phyloP scores from a whole-genome alignment of 345 rosid species.

The Cardamine resedifolia region DNA sequence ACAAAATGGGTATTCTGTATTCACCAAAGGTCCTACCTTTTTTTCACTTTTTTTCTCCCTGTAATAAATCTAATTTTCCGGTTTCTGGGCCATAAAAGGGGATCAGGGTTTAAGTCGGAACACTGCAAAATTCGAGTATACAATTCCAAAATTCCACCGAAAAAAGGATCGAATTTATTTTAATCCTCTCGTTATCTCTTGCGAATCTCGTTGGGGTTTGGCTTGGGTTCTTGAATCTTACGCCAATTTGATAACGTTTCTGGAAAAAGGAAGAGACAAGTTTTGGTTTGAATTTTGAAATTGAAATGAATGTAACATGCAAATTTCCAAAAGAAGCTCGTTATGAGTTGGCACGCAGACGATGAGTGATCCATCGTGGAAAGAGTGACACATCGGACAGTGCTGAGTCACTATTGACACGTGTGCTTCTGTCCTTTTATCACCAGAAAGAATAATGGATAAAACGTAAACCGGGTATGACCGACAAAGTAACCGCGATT shows the following conservation, averaged over 20 bases:
- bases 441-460: no score
- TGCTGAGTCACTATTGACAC: constrained; percentile 33
- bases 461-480: constrained; percentile 5
- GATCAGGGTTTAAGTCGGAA: constrained; percentile 34
- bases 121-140: constrained; percentile 1
- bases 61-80: constrained; percentile 17
- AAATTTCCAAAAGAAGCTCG: constrained; percentile 23
- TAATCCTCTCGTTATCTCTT: background rate
- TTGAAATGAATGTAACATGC: constrained; percentile 19
- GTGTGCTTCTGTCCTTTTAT: background rate
- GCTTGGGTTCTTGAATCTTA: background rate
- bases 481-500: constrained; percentile 1
- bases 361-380: constrained; percentile 12
- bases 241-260: constrained; percentile 14
- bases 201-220: background rate
- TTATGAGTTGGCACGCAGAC: constrained; percentile 32
- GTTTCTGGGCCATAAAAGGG: constrained; percentile 30
- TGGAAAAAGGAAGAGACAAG: constrained; percentile 28
- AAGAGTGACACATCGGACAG: constrained; percentile 40
- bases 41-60: background rate
- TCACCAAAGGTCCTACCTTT: constrained; percentile 29
- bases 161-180: background rate
- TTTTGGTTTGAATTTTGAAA: constrained; percentile 21
- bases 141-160: background rate
- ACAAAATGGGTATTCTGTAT: constrained; percentile 8